These are phyloP conservation scores for Tanozyma kutaoensis DNA, from an alignment of 805 yeast species.

Conservation along the genomic window DNA sequence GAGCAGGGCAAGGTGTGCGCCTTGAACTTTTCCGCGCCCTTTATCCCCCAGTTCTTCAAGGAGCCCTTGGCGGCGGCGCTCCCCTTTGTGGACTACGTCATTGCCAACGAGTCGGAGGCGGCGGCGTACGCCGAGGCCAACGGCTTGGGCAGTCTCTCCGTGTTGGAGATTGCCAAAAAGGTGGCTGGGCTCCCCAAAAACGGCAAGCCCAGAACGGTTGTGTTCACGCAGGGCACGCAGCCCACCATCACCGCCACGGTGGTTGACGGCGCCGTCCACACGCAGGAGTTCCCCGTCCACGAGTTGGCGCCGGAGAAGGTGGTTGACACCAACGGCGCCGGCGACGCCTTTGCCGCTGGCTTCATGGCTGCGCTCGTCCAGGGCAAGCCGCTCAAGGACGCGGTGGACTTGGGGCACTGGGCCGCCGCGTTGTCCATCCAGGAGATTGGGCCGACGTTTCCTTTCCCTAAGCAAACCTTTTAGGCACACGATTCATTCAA, in stretches of 20 bases:
- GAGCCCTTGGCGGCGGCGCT: conserved; percentile 68
- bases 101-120: conserved; percentile 97
- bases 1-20: conserved; percentile 63
- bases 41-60: conserved; percentile 91
- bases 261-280: conserved; percentile 29
- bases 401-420: conserved; percentile 90
- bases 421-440: conserved; percentile 86
- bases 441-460: conserved; percentile 91
- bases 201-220: conserved; percentile 65
- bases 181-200: conserved; percentile 71
- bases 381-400: conserved; percentile 45
- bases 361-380: conserved; percentile 80
- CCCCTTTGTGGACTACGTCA: conserved; percentile 81
- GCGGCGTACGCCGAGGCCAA: conserved; percentile 87
- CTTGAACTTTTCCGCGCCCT: conserved; percentile 91
- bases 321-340: conserved; percentile 96
- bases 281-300: conserved; percentile 53
- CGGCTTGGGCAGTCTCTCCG: conserved; percentile 33
- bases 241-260: conserved; percentile 68
- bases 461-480: conserved; percentile 69
- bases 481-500: no score
- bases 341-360: conserved; percentile 97
- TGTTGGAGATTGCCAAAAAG: conserved; percentile 66
- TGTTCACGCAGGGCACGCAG: conserved; percentile 92
- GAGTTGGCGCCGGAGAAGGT: conserved; percentile 55